Base-by-base conservation (phyloP, 176 grass and related monocot species). In the Oryza punctata region DNA sequence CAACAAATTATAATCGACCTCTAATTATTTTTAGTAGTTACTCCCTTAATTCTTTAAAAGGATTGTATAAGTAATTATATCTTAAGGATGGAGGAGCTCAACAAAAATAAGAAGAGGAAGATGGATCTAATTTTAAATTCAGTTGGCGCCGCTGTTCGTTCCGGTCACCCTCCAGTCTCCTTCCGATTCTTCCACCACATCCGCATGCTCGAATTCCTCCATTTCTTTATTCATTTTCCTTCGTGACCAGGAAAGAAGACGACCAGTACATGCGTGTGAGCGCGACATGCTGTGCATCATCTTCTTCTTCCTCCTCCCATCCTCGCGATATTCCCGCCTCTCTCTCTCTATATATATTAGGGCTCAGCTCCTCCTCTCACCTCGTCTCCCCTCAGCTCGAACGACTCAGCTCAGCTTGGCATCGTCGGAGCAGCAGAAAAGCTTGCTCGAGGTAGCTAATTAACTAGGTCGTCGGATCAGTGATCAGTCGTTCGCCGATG, bases 141-240 rank as follows among this genome's bases (percentile, higher is more conserved):
- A 38, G 57, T 24, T 24, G 57, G 57, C 57, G 57, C 57, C 57
- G 57, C 57, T n/a, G 9, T 24, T 23, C 1, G n/a, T 61, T 60
- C 6, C 5, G n/a, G 57, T 61, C 63, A 76, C 60, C 26, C 59
- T 82, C 84, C 79, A 24, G 7, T 70, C 35, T 40, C 69, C 57
- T 50, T 21, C 63, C 35, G 18, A 37, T 77, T 77, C 84, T 30
- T 46, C 59, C 70, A 12, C 77, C n/a, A 12, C 61, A 29, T 76
- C 85, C 80, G 75, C 89, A 25, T 91, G 89, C 81, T 78, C 75
- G 0, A 91, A 91, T 76, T 87, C 69, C 32, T 33, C 33, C 13
- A 8, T 41, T 86, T 74, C 8, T 82, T 86, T 78, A 45, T 67
- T 84, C 14, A 21, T 21, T 12, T 65, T 14, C 3, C 12, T 65